Percentiles rank a stretch among this genome's conserved stretches.
phyloP scores from a whole-genome alignment of 495 filamentous ascomycete species.

The Daldinia decipiens region DNA sequence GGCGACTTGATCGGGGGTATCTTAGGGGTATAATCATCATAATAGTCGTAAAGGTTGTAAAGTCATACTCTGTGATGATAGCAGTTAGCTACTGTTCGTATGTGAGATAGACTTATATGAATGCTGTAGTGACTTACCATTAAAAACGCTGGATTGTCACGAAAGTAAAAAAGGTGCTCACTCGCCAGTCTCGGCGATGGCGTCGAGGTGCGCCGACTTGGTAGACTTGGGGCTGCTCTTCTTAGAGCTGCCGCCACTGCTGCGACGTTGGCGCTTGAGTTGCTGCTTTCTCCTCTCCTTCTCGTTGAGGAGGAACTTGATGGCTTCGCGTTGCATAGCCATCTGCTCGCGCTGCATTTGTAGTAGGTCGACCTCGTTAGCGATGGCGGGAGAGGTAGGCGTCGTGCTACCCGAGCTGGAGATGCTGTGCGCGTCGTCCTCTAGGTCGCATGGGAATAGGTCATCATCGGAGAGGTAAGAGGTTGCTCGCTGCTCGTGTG shows the following conservation, averaged over 20 bases:
- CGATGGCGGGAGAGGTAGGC: constrained; percentile 49
- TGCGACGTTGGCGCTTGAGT: constrained; percentile 46
- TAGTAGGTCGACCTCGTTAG: constrained; percentile 54
- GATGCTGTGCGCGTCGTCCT: constrained; percentile 58
- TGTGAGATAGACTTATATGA: neutral
- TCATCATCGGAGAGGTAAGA: constrained; percentile 64
- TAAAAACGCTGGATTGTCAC: constrained; percentile 35
- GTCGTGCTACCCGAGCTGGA: constrained; percentile 57
- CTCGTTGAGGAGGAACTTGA: constrained; percentile 56
- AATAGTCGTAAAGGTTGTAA: constrained; percentile 31
- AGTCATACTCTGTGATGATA: constrained; percentile 5
- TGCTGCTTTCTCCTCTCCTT: constrained; percentile 55
- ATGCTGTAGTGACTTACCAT: constrained; percentile 34
- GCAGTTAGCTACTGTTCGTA: neutral
- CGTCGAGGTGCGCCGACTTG: constrained; percentile 59
- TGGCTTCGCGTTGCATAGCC: constrained; percentile 58
- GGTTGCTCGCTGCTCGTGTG: constrained; percentile 53
- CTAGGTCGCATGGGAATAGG: constrained; percentile 53
- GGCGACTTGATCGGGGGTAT: constrained; percentile 31
- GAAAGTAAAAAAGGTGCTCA: constrained; percentile 27
- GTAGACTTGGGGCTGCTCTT: constrained; percentile 55
- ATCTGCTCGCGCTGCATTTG: constrained; percentile 57
- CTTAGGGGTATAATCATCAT: constrained; percentile 31
- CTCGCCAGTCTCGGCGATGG: constrained; percentile 58
- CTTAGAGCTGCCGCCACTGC: constrained; percentile 48